Conservation (phyloP, 331 rosid species). For the Erythrophleum ivorense region DNA sequence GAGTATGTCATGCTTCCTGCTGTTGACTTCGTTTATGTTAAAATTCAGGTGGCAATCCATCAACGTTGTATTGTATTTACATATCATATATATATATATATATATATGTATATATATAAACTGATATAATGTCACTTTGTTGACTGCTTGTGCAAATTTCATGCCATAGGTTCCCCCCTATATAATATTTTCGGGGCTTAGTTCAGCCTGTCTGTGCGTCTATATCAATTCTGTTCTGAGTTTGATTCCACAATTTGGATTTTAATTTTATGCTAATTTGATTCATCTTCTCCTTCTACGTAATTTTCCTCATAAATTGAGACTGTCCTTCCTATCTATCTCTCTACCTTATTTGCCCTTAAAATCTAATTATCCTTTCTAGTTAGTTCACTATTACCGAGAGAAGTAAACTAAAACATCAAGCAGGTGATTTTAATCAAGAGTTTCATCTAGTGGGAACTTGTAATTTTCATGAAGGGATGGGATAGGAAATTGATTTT, state of each 20-base stretch:
- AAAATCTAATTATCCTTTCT: background rate
- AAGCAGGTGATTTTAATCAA: background rate
- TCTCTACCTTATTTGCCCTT: background rate
- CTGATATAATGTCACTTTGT: conserved; percentile 18
- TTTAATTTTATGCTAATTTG: conserved; percentile 11
- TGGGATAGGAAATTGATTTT: conserved; percentile 11
- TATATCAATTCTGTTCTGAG: background rate
- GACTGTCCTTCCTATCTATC: background rate
- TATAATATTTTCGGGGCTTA: too few species aligned
- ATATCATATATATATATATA: background rate
- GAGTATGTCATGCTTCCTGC: conserved; percentile 58
- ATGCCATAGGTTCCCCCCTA: background rate
- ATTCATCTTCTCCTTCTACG: background rate
- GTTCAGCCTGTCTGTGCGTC: too few species aligned
- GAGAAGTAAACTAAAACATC: conserved; percentile 6
- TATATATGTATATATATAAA: too few species aligned
- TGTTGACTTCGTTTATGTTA: background rate
- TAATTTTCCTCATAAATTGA: background rate
- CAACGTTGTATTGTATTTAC: background rate
- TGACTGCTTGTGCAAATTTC: conserved; percentile 32
- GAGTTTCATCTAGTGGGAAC: background rate
- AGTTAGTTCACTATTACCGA: conserved; percentile 5
- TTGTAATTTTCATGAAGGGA: background rate
- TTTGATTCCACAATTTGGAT: background rate
- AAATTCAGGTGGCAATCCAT: background rate